Base-by-base conservation (phyloP, 148 eudicot genomes). In the Suaeda aralocaspica region DNA sequence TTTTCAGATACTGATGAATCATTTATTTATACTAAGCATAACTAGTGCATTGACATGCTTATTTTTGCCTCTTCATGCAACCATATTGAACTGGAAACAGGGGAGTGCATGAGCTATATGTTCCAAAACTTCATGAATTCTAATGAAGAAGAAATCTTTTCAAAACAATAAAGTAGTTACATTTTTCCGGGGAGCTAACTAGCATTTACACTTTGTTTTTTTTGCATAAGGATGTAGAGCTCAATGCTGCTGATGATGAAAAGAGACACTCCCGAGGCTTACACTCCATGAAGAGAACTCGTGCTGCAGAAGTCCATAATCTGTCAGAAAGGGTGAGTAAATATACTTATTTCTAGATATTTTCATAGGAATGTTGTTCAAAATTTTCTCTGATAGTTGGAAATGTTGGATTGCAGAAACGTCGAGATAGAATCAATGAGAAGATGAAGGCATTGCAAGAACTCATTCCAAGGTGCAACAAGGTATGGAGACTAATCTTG, bases 261-360 rank as follows among this genome's bases (percentile, higher is more conserved):
- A 86, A 82, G 78, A 88, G 81, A 58, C 84, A 78, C 71, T 66
- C 53, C 36, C 82, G 79, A 19, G 85, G 88, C 39, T 80, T 91
- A 66, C 74, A 85, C 56, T 68, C 88, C 39, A 66, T 81, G 1
- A 92, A 85, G 86, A 81, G 90, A 81, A 77, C 98, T 59, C 98
- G 98, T 66, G 92, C 98, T 73, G 96, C 98, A 16, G 94, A 92
- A 79, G 98, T 88, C 62, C 98, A 90, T 70, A 92, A 88, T 77
- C 92, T 86, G 42, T 92, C 98, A 16, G 98, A 88, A 63, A 81
- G 96, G 86, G 98, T 92, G 51, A 49, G 86, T 78, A n/a, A 60
- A 31, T 3, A n/a, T 16, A 30, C 21, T 1, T 18, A 41, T 22
- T 19, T 42, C 59, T 48, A 49, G 45, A 25, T 51, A 36, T 58